phyloP scores from a whole-genome alignment of 176 grass and related monocot genomes.

The maize (Zea mays) region DNA sequence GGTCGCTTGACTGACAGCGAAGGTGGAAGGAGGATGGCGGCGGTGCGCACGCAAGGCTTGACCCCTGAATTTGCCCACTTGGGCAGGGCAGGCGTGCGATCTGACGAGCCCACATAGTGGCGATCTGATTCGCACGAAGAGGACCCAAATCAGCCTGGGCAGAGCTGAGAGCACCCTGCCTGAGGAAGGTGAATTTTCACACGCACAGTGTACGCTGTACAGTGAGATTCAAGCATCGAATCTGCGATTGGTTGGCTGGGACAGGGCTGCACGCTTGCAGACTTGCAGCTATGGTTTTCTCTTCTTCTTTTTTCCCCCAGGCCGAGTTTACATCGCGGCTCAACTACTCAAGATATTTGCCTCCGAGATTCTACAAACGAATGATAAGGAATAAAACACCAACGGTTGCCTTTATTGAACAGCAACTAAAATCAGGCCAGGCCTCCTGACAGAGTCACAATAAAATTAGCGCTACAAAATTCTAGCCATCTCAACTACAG shows the following conservation, averaged over 20 bases:
- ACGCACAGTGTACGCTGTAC: no score
- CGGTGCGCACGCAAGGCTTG: not conserved
- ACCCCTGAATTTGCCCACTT: not conserved
- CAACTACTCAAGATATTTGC: no score
- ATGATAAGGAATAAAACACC: constrained; percentile 9
- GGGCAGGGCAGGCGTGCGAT: constrained; percentile 14
- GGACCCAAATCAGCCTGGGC: not conserved
- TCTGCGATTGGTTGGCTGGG: no score
- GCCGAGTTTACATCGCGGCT: no score
- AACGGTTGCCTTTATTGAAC: constrained; percentile 26
- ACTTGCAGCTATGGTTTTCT: no score
- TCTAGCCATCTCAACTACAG: constrained; percentile 29
- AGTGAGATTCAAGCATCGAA: no score
- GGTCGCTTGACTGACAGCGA: not conserved
- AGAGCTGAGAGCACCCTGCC: not conserved
- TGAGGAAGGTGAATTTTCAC: not conserved
- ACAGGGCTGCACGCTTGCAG: no score
- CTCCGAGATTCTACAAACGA: not conserved
- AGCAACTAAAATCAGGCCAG: not conserved
- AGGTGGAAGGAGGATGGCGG: not conserved
- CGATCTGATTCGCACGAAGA: not conserved
- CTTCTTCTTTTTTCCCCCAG: no score
- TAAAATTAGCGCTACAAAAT: constrained; percentile 37
- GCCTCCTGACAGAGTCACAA: not conserved
- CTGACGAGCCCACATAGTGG: not conserved